Conservation (phyloP, 1,284 basidiomycete genomes). For the Microstroma glucosiphilum region DNA sequence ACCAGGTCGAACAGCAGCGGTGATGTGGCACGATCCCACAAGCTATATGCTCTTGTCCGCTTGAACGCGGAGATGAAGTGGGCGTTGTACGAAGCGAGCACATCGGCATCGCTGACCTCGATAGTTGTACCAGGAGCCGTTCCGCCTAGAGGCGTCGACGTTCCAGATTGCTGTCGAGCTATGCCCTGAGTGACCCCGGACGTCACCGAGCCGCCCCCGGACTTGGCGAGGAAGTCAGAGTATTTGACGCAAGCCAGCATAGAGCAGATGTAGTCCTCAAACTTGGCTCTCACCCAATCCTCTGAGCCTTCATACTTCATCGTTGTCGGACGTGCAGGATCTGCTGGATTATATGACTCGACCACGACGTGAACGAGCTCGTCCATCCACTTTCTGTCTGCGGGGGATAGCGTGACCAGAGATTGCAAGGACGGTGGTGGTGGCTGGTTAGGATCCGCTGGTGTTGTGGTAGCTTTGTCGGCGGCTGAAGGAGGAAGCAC, state of each 20-base stretch:
- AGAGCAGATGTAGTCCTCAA: conserved; percentile 39
- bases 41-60: conserved; percentile 27
- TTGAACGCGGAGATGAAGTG: conserved; percentile 40
- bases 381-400: conserved; percentile 94
- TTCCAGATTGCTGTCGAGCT: neutral
- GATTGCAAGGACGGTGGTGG: conserved; percentile 69
- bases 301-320: conserved; percentile 49
- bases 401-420: conserved; percentile 72
- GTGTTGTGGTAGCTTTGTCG: neutral
- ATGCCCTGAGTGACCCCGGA: neutral
- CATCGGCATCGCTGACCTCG: neutral
- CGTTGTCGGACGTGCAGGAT: conserved; percentile 40
- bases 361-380: conserved; percentile 52
- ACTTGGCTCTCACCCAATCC: conserved; percentile 41
- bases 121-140: neutral
- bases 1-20: conserved; percentile 46
- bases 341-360: conserved; percentile 44
- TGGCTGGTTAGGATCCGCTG: neutral
- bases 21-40: conserved; percentile 41
- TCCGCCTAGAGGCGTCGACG: neutral
- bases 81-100: conserved; percentile 16
- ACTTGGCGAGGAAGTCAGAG: conserved; percentile 31
- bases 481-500: neutral
- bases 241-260: conserved; percentile 44
- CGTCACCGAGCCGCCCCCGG: neutral